Percentiles rank a stretch among this genome's conserved stretches.
Evolutionary conservation across 495 filamentous ascomycete species (phyloP).

Genomic region (Daldinia loculata): DNA sequence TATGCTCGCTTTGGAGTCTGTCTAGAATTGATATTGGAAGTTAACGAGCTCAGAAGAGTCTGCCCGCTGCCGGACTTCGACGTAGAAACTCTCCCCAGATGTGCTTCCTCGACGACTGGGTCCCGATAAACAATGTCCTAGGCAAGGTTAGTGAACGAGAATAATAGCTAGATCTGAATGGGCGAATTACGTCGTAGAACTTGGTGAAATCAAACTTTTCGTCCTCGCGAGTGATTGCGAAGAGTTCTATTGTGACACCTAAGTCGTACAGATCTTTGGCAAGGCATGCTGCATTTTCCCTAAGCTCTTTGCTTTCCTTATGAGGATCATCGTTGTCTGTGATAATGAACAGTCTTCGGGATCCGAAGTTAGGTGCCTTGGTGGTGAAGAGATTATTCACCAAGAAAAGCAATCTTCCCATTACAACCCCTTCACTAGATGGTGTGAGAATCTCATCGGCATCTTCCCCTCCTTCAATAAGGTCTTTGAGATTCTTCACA

Average conservation of each 20-base stretch:
- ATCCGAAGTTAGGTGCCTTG: conserved; percentile 92
- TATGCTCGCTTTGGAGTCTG: conserved; percentile 85
- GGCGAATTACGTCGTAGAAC: conserved; percentile 83
- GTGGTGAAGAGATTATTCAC: conserved; percentile 97
- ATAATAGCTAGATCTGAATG: conserved; percentile 5
- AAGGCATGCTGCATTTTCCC: conserved; percentile 79
- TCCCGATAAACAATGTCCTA: conserved; percentile 84
- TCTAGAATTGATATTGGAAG: conserved; percentile 91
- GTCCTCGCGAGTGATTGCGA: conserved; percentile 81
- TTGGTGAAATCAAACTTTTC: conserved; percentile 82
- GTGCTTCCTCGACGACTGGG: conserved; percentile 69
- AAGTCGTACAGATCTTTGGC: conserved; percentile 97
- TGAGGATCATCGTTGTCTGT: conserved; percentile 95
- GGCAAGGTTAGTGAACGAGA: conserved; percentile 30
- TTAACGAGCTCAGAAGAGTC: conserved; percentile 78
- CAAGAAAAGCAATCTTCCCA: conserved; percentile 93
- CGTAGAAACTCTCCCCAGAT: conserved; percentile 51
- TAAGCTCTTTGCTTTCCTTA: conserved; percentile 69
- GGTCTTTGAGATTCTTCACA: conserved; percentile 76
- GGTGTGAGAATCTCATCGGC: conserved; percentile 74
- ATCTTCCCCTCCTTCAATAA: conserved; percentile 78
- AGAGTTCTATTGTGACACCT: conserved; percentile 91
- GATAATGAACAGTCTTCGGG: conserved; percentile 90
- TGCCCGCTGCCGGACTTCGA: conserved; percentile 74
- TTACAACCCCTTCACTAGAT: conserved; percentile 72